Evolutionary conservation across 192 early-diverging fungal species (phyloP).

Genomic region (Coemansia sp.): DNA sequence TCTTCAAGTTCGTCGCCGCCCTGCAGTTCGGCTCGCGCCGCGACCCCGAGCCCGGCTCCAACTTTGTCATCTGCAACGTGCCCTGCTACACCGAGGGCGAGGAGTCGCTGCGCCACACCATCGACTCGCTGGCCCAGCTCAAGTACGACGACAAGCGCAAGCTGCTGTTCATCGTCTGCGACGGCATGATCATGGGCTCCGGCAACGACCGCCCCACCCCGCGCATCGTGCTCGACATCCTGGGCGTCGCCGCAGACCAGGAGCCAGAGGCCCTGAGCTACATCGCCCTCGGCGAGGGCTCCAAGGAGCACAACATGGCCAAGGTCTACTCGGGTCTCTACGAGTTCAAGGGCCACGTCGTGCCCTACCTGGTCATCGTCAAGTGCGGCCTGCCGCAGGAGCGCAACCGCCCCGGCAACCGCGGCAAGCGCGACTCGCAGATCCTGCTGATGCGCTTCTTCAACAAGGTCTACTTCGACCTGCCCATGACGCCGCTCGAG

Average conservation of each 20-base stretch:
- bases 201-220: slow-evolving; percentile 97
- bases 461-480: slow-evolving; percentile 93
- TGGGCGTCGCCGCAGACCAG: slow-evolving; percentile 81
- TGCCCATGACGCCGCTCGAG: slow-evolving; percentile 92
- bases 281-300: slow-evolving; percentile 86
- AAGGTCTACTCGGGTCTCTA: slow-evolving; percentile 98
- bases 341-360: slow-evolving; percentile 87
- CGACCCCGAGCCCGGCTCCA: slow-evolving; percentile 78
- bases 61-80: slow-evolving; percentile 92
- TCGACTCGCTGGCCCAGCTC: slow-evolving; percentile 88
- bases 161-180: slow-evolving; percentile 91
- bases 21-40: slow-evolving; percentile 76
- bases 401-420: slow-evolving; percentile 85
- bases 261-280: slow-evolving; percentile 86
- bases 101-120: slow-evolving; percentile 84
- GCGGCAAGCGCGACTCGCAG: slow-evolving; percentile 99
- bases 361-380: slow-evolving; percentile 94
- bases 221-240: slow-evolving; percentile 93
- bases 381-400: slow-evolving; percentile 91
- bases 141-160: slow-evolving; percentile 98
- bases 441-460: slow-evolving; percentile 98
- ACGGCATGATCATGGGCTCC: slow-evolving; percentile 95
- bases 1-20: slow-evolving; percentile 96
- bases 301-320: slow-evolving; percentile 92
- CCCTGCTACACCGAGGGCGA: slow-evolving; percentile 99